Evolutionary conservation across 2,329 filamentous ascomycete genomes (phyloP), one percentile per base, ranked within the genome.

Genomic region (Venturiaceae sp.): DNA sequence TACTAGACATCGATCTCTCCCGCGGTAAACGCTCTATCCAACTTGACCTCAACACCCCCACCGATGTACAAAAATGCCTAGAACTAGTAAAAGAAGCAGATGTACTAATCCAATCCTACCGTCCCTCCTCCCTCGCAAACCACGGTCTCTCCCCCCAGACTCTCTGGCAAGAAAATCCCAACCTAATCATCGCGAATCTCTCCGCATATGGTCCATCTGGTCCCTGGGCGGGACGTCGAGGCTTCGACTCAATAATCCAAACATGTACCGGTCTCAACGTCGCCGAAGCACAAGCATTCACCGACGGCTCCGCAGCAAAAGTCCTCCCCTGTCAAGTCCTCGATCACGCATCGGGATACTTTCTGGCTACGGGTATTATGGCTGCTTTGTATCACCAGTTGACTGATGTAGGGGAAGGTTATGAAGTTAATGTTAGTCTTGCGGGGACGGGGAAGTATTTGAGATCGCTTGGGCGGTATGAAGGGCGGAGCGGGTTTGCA

Each of bases 191-290:
- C 5, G 80, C 79, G 2, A 81, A 74, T 54, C 63, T 84, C 23
- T 80, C 78, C 0, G 80, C 81, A 0, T 84, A 78, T 60, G 80
- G 79, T 0, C 70, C 74, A 0, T 58, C 67, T 0, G 79, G 80
- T 0, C 77, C 77, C 0, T 80, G 77, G 77, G 62, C 66, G 0
- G 59, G 63, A 0, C 68, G 75, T 2, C 71, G 81, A 2, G 81
- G 81, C 0, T 83, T 81, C 57, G 81, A 83, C 62, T 82, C 79
- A 0, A 69, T 80, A 3, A 75, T 80, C 0, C 80, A 84, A 66
- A 80, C 80, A 7, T 80, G 76, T 58, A 76, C 77, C 0, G 81
- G 81, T 0, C 75, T 83, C 66, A 83, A 83, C 47, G 70, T 80
- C 1, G 78, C 77, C 0, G 81, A 84, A 63, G 80, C 80, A 0